A percentile compares a stretch with the other conserved stretches of the same genome.
phyloP scores from a whole-genome alignment of 106 monocot species.

The Platanthera zijinensis region DNA sequence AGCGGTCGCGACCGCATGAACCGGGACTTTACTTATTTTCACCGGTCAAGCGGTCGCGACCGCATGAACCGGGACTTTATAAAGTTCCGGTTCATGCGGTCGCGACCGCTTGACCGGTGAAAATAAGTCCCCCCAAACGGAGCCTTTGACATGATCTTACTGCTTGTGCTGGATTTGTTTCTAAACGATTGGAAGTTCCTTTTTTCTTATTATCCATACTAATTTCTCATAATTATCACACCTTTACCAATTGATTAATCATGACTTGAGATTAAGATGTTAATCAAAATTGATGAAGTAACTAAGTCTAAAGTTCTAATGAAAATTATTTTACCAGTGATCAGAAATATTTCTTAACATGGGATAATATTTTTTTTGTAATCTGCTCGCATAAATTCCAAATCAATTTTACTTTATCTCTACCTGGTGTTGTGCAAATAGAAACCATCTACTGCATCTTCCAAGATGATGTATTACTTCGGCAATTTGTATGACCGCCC shows the following conservation, averaged over 20 bases:
- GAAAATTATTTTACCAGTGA: not conserved
- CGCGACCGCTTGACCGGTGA: too few species aligned
- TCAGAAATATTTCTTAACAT: not conserved
- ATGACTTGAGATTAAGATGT: not conserved
- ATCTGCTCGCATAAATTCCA: not conserved
- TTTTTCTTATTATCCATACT: not conserved
- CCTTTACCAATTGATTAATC: not conserved
- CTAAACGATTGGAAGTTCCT: not conserved
- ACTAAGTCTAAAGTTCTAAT: not conserved
- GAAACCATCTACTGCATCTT: not conserved
- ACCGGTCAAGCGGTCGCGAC: too few species aligned
- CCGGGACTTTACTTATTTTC: too few species aligned
- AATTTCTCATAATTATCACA: not conserved
- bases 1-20: too few species aligned
- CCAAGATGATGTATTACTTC: too few species aligned
- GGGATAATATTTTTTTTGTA: not conserved
- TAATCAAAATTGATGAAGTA: not conserved
- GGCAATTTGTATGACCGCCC: too few species aligned
- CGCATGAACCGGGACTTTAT: too few species aligned
- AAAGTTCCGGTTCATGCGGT: too few species aligned
- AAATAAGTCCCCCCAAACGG: too few species aligned
- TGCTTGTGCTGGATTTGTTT: not conserved
- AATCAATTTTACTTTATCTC: not conserved
- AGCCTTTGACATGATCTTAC: not conserved
- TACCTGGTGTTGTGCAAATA: not conserved